Base-by-base conservation (phyloP, 768 basidiomycete genomes). In the Lyophyllum atratum region DNA sequence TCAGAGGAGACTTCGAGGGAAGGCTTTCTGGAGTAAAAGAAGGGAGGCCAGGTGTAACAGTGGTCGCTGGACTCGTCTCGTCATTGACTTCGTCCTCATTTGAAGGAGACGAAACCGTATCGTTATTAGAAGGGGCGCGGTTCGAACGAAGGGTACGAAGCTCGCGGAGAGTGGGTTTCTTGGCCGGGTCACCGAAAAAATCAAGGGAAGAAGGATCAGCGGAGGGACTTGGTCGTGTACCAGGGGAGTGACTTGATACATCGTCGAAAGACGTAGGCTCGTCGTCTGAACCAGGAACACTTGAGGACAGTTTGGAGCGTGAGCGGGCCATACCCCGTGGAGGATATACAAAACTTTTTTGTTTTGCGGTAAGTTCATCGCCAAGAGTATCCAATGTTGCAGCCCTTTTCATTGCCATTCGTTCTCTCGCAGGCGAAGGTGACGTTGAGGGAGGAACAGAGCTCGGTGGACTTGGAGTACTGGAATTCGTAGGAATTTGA, bases 321-420 rank as follows among this genome's bases (percentile, higher is more conserved):
- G 69, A 67, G 15, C 73, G 72, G 22, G 69, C 65, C 24, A 72
- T 52, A 17, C 67, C 59, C 31, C 76, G 70, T 1, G 85, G 85
- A 48, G 85, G 85, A 54, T 86, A 85, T 0, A 78, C 80, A 50
- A 86, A 86, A 42, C 76, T 74, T 19, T 75, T 72, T 47, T 79
- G 81, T 60, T 76, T 81, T 6, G 80, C 73, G 26, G 78, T 74
- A 10, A 28, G 33, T 29, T 67, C 56, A 50, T 61, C 60, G 12
- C 37, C 44, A 46, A 61, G 63, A 28, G 66, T 68, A 29, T 78
- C 78, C 2, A 63, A 50, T 2, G 62, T 58, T 15, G 62, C 56
- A 14, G 66, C 61, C 46, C 71, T 74, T 59, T 73, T 77, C 24
- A 67, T 59, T 2, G 67, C 64, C 49, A 65, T 59, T 43, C 68